phyloP scores from a whole-genome alignment of 2,329 filamentous ascomycete genomes.

The Diaporthe sp. region DNA sequence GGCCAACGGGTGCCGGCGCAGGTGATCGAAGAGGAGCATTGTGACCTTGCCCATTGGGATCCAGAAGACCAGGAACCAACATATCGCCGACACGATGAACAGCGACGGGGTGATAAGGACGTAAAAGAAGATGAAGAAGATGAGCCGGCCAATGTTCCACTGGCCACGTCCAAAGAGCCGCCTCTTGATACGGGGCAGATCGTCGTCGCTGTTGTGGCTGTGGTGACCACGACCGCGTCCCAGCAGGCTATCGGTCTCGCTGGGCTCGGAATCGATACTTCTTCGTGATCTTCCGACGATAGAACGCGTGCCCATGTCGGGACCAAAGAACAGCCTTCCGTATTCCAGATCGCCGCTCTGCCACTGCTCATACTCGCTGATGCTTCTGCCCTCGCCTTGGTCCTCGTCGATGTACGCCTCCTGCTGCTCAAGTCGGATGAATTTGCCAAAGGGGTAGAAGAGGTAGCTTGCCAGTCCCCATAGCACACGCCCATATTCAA shows the following conservation, averaged over 20 bases:
- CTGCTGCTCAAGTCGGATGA: constrained; percentile 92
- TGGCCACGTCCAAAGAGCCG: constrained; percentile 94
- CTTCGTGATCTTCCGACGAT: constrained; percentile 88
- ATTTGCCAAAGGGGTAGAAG: constrained; percentile 97
- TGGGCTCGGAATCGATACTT: constrained; percentile 86
- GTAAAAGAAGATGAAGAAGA: constrained; percentile 98
- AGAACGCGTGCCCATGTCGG: constrained; percentile 77
- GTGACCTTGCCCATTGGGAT: constrained; percentile 99
- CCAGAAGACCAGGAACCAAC: constrained; percentile 97
- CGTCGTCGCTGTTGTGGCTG: constrained; percentile 53
- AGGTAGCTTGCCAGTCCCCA: constrained; percentile 88
- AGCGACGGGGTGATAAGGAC: constrained; percentile 89
- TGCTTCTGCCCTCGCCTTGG: constrained; percentile 94
- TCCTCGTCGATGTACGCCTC: constrained; percentile 96
- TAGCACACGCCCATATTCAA: constrained; percentile 88
- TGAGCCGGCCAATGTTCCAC: constrained; percentile 94
- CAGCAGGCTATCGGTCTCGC: constrained; percentile 91
- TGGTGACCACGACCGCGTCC: constrained; percentile 71
- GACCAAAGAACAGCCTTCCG: constrained; percentile 95
- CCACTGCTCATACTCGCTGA: constrained; percentile 99
- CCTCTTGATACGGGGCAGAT: constrained; percentile 73
- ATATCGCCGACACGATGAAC: constrained; percentile 87
- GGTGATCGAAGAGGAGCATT: constrained; percentile 88
- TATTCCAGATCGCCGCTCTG: constrained; percentile 97
- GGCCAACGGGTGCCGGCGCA: constrained; percentile 92